A percentile compares a stretch with the other conserved stretches of the same genome.
Evolutionary conservation across 805 yeast genomes (phyloP).

Genomic region (Yarrowia divulgata): DNA sequence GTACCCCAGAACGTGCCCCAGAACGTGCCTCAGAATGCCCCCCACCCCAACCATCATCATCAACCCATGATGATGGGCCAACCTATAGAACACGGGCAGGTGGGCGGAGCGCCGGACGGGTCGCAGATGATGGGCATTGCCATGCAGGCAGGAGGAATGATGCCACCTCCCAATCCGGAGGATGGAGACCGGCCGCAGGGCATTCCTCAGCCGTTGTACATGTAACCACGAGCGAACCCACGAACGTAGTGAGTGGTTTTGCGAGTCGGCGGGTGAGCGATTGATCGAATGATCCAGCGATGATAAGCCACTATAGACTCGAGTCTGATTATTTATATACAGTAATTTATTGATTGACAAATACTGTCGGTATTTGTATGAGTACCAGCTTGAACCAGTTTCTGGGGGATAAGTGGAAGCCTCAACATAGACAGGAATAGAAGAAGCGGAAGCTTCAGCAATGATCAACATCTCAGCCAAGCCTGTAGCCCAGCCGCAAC

Average conservation of each 20-base stretch:
- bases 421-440: no score
- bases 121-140: constrained; percentile 29
- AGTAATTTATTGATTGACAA: constrained; percentile 32
- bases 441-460: no score
- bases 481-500: no score
- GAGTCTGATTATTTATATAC: constrained; percentile 29
- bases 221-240: not conserved
- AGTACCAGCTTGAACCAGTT: no score
- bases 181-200: constrained; percentile 10
- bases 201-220: constrained; percentile 30
- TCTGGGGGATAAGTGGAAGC: no score
- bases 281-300: no score
- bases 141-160: constrained; percentile 37
- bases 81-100: constrained; percentile 26
- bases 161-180: constrained; percentile 19
- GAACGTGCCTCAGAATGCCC: constrained; percentile 1
- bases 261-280: not conserved
- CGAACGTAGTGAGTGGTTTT: not conserved
- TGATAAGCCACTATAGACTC: not conserved
- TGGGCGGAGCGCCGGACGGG: not conserved
- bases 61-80: constrained; percentile 31
- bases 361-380: not conserved
- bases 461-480: no score
- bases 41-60: constrained; percentile 12
- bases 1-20: not conserved